These are phyloP conservation scores for Beta lomatogona DNA, from an alignment of 179 eudicot species.

Conservation along the genomic window DNA sequence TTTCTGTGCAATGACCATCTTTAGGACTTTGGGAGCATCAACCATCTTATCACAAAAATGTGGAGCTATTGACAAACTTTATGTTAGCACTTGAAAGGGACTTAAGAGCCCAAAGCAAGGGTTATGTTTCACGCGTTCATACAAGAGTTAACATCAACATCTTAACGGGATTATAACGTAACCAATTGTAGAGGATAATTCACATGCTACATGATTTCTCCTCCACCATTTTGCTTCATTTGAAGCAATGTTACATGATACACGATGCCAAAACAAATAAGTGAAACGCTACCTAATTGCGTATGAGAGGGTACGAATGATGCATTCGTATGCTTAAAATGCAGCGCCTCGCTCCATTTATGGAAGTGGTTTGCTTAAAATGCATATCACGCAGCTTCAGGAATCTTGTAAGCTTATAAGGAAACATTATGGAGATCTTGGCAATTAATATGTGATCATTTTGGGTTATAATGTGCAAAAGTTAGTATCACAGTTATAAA, in stretches of 20 bases:
- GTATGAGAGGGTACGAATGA: background rate
- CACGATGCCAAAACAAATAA: too few species aligned
- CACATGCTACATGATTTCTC: background rate
- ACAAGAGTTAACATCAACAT: background rate
- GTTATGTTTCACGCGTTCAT: background rate
- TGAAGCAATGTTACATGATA: background rate
- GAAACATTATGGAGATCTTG: background rate
- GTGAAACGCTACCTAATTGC: too few species aligned
- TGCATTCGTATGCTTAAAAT: too few species aligned
- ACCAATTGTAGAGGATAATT: background rate
- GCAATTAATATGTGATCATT: background rate
- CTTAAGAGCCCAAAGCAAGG: constrained; percentile 13
- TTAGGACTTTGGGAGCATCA: background rate
- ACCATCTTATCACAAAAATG: background rate
- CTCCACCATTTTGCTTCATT: background rate
- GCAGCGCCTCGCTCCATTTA: background rate
- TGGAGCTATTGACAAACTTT: background rate
- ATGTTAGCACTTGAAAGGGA: constrained; percentile 10
- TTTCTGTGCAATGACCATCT: background rate
- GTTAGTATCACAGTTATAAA: background rate
- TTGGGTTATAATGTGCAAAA: background rate
- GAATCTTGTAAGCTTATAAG: background rate
- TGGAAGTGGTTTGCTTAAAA: background rate
- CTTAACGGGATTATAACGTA: background rate
- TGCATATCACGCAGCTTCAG: background rate